These are phyloP conservation scores for Fusarium sp. DNA, from an alignment of 2,329 filamentous ascomycete genomes.

Conservation along the genomic window DNA sequence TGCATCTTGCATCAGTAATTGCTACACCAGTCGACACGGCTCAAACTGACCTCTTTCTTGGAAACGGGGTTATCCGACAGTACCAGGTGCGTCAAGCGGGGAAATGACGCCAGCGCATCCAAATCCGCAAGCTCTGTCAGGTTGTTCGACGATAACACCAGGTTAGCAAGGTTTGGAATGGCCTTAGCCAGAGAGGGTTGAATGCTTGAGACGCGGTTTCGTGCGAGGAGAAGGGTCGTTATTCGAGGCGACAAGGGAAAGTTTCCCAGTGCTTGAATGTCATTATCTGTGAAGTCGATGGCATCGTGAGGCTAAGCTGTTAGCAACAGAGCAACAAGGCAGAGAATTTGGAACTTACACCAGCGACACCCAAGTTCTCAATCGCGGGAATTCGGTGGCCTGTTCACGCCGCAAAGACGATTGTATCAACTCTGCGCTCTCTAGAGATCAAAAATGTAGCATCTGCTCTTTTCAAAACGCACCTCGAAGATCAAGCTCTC, in stretches of 20 bases:
- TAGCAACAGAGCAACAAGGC: neutral
- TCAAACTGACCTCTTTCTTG: slow-evolving; percentile 82
- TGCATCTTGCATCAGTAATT: slow-evolving; percentile 49
- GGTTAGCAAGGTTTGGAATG: slow-evolving; percentile 81
- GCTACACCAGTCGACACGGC: neutral
- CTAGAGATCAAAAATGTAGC: slow-evolving; percentile 72
- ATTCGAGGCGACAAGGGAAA: slow-evolving; percentile 92
- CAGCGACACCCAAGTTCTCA: slow-evolving; percentile 96
- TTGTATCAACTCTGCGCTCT: slow-evolving; percentile 84
- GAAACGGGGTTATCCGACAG: slow-evolving; percentile 89
- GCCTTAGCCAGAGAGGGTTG: slow-evolving; percentile 78
- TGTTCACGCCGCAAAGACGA: slow-evolving; percentile 64
- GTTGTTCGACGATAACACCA: slow-evolving; percentile 86
- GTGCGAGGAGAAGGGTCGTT: slow-evolving; percentile 85
- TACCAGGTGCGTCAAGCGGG: slow-evolving; percentile 79
- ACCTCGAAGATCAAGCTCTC: slow-evolving; percentile 99
- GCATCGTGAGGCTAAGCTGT: slow-evolving; percentile 84
- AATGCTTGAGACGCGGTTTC: slow-evolving; percentile 87
- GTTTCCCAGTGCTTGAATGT: slow-evolving; percentile 88
- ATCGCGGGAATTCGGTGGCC: slow-evolving; percentile 97
- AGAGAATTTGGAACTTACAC: slow-evolving; percentile 65
- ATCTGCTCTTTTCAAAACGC: slow-evolving; percentile 95
- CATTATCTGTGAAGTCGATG: slow-evolving; percentile 98
- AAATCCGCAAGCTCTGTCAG: slow-evolving; percentile 86
- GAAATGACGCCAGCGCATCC: slow-evolving; percentile 77